These are phyloP conservation scores for Talaromyces sp. DNA, from an alignment of 2,329 filamentous ascomycete genomes.

Conservation along the genomic window DNA sequence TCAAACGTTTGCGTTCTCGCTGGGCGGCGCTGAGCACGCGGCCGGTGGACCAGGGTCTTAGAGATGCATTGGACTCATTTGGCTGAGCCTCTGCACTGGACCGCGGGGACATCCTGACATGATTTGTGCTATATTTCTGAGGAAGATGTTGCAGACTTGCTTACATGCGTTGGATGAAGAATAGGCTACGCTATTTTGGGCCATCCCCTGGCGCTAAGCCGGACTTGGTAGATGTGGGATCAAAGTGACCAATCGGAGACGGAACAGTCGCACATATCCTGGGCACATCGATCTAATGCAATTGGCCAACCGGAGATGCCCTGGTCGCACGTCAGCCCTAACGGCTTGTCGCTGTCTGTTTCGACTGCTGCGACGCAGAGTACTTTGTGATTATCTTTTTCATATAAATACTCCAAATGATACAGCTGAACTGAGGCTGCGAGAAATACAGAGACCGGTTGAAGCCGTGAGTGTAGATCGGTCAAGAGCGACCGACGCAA, in stretches of 20 bases:
- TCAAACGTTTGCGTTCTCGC: conserved; percentile 5
- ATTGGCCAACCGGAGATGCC: not conserved
- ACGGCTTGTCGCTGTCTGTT: not conserved
- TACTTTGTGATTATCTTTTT: not conserved
- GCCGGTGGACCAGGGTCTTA: conserved; percentile 6
- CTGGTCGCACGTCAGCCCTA: not conserved
- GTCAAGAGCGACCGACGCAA: not conserved
- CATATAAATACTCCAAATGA: no score
- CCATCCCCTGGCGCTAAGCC: not conserved
- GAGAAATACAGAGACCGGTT: not conserved
- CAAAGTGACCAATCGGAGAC: not conserved
- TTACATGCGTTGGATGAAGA: not conserved
- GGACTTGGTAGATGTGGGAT: no score
- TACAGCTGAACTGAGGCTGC: not conserved
- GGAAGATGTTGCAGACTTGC: not conserved
- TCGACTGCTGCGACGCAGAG: not conserved
- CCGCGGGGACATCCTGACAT: not conserved
- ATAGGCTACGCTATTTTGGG: not conserved
- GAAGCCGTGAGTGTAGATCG: not conserved
- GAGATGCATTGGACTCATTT: not conserved
- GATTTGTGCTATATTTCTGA: not conserved
- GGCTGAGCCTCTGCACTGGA: not conserved
- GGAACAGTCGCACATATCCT: not conserved
- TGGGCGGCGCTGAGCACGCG: conserved; percentile 1
- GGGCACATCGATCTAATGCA: not conserved